Conservation (phyloP, 805 yeast species). For the Blastobotrys attinorum region DNA sequence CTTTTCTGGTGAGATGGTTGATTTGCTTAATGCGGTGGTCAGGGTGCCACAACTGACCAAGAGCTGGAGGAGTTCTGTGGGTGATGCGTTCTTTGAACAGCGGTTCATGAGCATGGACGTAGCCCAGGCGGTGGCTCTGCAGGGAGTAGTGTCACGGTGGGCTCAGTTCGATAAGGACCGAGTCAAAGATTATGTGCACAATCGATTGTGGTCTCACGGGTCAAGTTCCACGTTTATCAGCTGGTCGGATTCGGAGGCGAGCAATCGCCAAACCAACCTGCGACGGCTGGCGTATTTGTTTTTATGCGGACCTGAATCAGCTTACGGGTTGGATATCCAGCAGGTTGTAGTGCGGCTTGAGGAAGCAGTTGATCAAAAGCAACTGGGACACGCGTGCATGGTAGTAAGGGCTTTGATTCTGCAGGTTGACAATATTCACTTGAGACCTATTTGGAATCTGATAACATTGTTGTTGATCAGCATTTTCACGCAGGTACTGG, state of each 20-base stretch:
- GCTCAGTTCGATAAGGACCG: conserved; percentile 53
- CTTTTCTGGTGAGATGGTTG: conserved; percentile 33
- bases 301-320: conserved; percentile 54
- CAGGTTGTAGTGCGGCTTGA: conserved; percentile 44
- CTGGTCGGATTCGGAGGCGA: conserved; percentile 66
- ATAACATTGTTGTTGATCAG: conserved; percentile 54
- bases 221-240: conserved; percentile 50
- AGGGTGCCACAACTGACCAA: conserved; percentile 34
- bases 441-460: conserved; percentile 61
- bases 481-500: conserved; percentile 37
- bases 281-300: conserved; percentile 58
- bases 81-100: conserved; percentile 57
- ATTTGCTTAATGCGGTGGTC: conserved; percentile 34
- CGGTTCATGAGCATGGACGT: conserved; percentile 40
- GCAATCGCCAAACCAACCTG: conserved; percentile 43
- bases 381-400: conserved; percentile 41
- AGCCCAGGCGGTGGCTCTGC: conserved; percentile 40
- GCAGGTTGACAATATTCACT: conserved; percentile 53
- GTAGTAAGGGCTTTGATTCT: conserved; percentile 60
- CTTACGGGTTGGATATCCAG: conserved; percentile 37
- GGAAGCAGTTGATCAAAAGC: conserved; percentile 29
- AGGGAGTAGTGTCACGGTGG: conserved; percentile 53
- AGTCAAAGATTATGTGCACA: conserved; percentile 40
- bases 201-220: conserved; percentile 39
- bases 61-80: conserved; percentile 56